These are phyloP conservation scores for Aspergillus vadensis DNA, from an alignment of 2,329 filamentous ascomycete species.

Conservation along the genomic window DNA sequence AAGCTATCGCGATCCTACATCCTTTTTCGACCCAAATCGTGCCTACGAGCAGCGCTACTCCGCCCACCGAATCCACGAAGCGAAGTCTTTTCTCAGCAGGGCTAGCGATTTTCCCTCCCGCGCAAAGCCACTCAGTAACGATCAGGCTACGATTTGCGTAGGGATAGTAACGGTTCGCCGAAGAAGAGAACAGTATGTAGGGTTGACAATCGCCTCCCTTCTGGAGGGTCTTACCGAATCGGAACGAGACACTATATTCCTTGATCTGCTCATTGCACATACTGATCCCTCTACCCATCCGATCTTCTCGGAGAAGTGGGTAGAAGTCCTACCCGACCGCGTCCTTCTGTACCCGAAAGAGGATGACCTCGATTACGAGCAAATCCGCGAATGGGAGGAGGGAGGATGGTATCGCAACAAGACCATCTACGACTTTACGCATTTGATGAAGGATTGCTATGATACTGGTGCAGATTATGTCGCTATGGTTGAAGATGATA, in stretches of 20 bases:
- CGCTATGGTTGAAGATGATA: slow-evolving; percentile 50
- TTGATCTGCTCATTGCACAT: slow-evolving; percentile 47
- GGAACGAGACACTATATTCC: slow-evolving; percentile 43
- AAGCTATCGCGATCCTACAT: slow-evolving; percentile 20
- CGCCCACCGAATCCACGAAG: slow-evolving; percentile 9
- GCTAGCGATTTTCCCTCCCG: neutral
- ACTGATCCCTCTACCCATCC: slow-evolving; percentile 43
- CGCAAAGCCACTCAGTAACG: neutral
- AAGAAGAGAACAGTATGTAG: slow-evolving; percentile 42
- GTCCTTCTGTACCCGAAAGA: slow-evolving; percentile 38
- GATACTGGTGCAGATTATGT: slow-evolving; percentile 43
- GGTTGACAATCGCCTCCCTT: slow-evolving; percentile 44
- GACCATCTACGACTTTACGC: slow-evolving; percentile 47
- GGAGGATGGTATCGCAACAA: slow-evolving; percentile 36
- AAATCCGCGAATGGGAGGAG: slow-evolving; percentile 14
- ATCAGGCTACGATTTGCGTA: slow-evolving; percentile 38
- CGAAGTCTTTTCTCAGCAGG: slow-evolving; percentile 9
- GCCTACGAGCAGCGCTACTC: slow-evolving; percentile 18
- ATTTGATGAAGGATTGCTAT: slow-evolving; percentile 43
- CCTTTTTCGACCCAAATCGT: slow-evolving; percentile 14
- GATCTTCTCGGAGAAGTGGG: slow-evolving; percentile 44
- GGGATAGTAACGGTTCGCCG: slow-evolving; percentile 47
- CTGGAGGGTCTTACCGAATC: slow-evolving; percentile 42
- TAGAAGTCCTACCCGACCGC: slow-evolving; percentile 41
- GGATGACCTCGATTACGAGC: slow-evolving; percentile 27